Conservation (phyloP, 495 filamentous ascomycete species). For the Hypoxylon fuscum region DNA sequence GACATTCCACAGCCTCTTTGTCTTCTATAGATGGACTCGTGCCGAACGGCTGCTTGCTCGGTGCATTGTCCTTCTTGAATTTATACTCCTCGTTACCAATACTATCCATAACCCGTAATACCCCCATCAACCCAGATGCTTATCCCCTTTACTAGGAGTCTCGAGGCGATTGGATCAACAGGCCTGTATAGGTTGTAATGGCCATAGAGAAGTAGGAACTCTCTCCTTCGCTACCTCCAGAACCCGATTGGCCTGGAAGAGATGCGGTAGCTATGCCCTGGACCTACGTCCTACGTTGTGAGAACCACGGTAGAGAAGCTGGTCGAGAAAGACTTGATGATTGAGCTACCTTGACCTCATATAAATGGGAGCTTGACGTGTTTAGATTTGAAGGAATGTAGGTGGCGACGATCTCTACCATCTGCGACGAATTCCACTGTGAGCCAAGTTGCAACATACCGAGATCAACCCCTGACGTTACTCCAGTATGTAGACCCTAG, state of each 20-base stretch:
- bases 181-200: slow-evolving; percentile 10
- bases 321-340: slow-evolving; percentile 1
- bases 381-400: slow-evolving; percentile 3
- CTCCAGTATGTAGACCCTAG: slow-evolving; percentile 26
- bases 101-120: slow-evolving; percentile 18
- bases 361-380: slow-evolving; percentile 21
- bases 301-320: slow-evolving; percentile 12
- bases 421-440: slow-evolving; percentile 12
- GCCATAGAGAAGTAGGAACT: slow-evolving; percentile 13
- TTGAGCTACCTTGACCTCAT: slow-evolving; percentile 9
- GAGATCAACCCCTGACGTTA: slow-evolving; percentile 15
- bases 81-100: slow-evolving; percentile 13
- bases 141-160: slow-evolving; percentile 12
- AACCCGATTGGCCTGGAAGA: slow-evolving; percentile 32
- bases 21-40: slow-evolving; percentile 17
- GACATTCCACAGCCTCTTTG: slow-evolving; percentile 37
- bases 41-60: slow-evolving; percentile 35
- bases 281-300: slow-evolving; percentile 26
- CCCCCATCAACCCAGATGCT: slow-evolving; percentile 16
- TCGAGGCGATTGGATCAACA: slow-evolving; percentile 23
- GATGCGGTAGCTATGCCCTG: slow-evolving; percentile 13
- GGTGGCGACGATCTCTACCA: slow-evolving; percentile 25
- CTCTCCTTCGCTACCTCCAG: slow-evolving; percentile 25
- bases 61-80: slow-evolving; percentile 27
- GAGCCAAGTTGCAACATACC: slow-evolving; percentile 14